Base-by-base conservation (phyloP, 306 rosid genomes). In the Vigna angularis region DNA sequence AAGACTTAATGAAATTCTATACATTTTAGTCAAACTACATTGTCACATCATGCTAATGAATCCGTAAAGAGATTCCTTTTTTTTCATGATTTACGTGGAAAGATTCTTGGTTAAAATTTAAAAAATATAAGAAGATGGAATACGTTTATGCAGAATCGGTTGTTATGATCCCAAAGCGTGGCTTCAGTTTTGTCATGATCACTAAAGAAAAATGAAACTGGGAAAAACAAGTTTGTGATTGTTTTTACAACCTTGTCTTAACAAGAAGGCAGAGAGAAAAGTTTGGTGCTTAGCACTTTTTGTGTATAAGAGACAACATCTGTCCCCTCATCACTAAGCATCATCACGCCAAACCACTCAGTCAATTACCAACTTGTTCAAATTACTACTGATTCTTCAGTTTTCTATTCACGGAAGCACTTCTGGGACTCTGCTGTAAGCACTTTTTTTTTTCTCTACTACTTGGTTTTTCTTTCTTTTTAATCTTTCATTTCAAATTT, bases 251-350 rank as follows among this genome's bases (percentile, higher is more conserved):
- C 34, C 57, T 77, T 62, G 75, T 65, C 49, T 55, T 16, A 11
- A 24, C 57, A 71, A 63, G 61, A 52, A 51, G 56, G n/a, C 70
- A 69, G 76, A 13, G 59, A 57, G 45, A 69, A 55, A 77, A 82
- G 65, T 83, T 67, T 68, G 17, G 45, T 83, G n/a, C 79, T 77
- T 70, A 56, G 4, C 62, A 30, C 30, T 67, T 71, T 82, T 76
- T 70, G 61, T n/a, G 44, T 3, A 71, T 11, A 36, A 62, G n/a
- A 79, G 65, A 59, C 66, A 59, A 70, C 53, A 28, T 38, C 24
- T 56, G 80, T 45, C 65, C 75, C 74, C 69, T 53, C 0, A 44
- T 38, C 68, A 53, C 55, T 47, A 79, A 59, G 56, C 72, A 79
- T 79, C 57, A 63, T 65, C 18, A 38, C 53, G 38, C 65, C 40